Evolutionary conservation across 2,329 filamentous ascomycete species (phyloP), one percentile per base, ranked within the genome.

Genomic region (Ophioceras dolichostomum): DNA sequence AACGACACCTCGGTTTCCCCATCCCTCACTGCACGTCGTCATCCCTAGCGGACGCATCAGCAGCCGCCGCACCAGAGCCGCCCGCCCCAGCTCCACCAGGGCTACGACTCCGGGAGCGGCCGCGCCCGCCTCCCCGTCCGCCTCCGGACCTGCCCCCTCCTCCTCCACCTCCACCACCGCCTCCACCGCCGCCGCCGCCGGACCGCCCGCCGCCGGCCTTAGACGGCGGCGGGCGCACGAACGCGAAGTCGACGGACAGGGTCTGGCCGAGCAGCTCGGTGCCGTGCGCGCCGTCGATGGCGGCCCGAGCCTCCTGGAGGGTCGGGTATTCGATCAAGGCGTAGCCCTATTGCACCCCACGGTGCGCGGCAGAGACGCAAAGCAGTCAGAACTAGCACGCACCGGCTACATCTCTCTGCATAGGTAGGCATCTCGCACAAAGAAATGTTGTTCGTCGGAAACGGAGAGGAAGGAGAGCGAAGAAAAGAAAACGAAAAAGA

Each of bases 311-410:
- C 57, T 91, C 84, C 45, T 78, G 70, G 29, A 87, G 65, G 1
- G 83, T 89, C 2, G 82, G 68, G 59, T 87, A 91, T 56, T 91
- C 85, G 56, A 91, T 88, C 48, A 91, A 62, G 21, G 81, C 83
- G 59, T 91, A 91, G 46, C 84, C 84, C 83, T 89, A 45, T 28
- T 32, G 17, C 4, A n/a, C n/a, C n/a, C n/a, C n/a, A n/a, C n/a
- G n/a, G n/a, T n/a, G n/a, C n/a, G n/a, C n/a, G n/a, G n/a, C n/a
- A n/a, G n/a, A n/a, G n/a, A n/a, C n/a, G n/a, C n/a, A n/a, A n/a
- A n/a, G n/a, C 24, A 19, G 22, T 27, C 21, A 22, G 34, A n/a
- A n/a, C n/a, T n/a, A n/a, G n/a, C n/a, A n/a, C n/a, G n/a, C n/a
- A n/a, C n/a, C n/a, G n/a, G n/a, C 20, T n/a, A 7, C 18, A 14